A percentile compares a stretch with the other conserved stretches of the same genome.
These are phyloP conservation scores for Thielaviopsis cerberus DNA, from an alignment of 2,329 filamentous ascomycete species.

Conservation along the genomic window DNA sequence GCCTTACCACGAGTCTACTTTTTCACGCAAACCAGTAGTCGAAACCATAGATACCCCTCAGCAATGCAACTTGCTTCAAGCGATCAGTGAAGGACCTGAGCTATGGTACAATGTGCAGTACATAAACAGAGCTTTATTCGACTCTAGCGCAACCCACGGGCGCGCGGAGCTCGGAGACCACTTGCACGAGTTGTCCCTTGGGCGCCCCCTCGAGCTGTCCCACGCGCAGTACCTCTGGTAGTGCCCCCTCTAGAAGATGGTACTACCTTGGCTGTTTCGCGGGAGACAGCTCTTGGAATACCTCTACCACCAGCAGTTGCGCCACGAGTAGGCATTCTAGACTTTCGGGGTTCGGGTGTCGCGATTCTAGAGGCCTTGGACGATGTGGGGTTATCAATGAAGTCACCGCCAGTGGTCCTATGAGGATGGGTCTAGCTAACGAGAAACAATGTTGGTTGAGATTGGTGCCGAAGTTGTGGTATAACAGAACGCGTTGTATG, in stretches of 20 bases:
- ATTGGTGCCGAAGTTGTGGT: not conserved
- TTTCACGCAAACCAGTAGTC: not conserved
- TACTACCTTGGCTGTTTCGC: constrained; percentile 19
- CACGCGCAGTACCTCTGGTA: constrained; percentile 4
- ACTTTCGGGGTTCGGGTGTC: constrained; percentile 20
- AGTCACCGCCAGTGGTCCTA: constrained; percentile 80
- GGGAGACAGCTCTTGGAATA: constrained; percentile 16
- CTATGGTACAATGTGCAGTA: not conserved
- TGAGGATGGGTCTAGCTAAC: constrained; percentile 12
- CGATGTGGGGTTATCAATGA: constrained; percentile 64
- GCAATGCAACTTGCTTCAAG: not conserved
- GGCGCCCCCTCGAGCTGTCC: constrained; percentile 10
- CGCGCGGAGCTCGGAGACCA: constrained; percentile 28
- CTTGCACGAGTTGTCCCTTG: constrained; percentile 22
- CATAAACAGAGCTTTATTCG: not conserved
- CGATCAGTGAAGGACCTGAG: not conserved
- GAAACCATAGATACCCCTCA: not conserved
- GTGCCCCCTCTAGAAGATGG: constrained; percentile 2
- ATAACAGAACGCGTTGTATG: not conserved
- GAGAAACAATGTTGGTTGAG: constrained; percentile 3
- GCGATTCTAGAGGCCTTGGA: constrained; percentile 30
- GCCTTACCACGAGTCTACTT: not conserved
- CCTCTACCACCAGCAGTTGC: not conserved
- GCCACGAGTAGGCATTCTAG: constrained; percentile 31
- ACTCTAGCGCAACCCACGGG: constrained; percentile 21